Percentiles rank a stretch among this genome's conserved stretches.
phyloP scores from a whole-genome alignment of 129 eudicot species.

The Flaveria sonorensis region DNA sequence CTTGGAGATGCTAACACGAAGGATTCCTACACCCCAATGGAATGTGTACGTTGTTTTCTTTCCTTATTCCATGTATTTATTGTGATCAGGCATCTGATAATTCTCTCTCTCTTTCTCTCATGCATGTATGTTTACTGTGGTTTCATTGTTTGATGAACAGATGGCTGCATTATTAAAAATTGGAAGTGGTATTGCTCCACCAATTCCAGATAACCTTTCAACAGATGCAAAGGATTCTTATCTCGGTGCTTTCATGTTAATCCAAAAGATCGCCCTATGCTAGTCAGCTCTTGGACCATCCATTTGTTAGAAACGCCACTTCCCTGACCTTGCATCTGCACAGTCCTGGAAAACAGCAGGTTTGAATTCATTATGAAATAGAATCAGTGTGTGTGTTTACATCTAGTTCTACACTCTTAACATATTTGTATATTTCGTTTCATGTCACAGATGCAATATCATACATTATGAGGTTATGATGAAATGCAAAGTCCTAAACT shows the following conservation, averaged over 20 bases:
- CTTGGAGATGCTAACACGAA: slow-evolving; percentile 82
- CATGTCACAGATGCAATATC: slow-evolving; percentile 10
- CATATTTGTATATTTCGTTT: slow-evolving; percentile 19
- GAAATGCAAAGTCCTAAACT: slow-evolving; percentile 8
- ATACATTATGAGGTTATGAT: slow-evolving; percentile 9
- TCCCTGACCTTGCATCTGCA: slow-evolving; percentile 48
- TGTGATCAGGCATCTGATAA: slow-evolving; percentile 8
- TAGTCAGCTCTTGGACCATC: slow-evolving; percentile 75
- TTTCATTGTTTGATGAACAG: slow-evolving; percentile 39
- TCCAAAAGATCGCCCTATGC: slow-evolving; percentile 75
- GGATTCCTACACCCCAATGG: slow-evolving; percentile 69
- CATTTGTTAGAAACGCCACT: slow-evolving; percentile 68
- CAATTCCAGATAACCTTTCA: slow-evolving; percentile 66
- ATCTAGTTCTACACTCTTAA: not conserved
- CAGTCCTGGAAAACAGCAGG: slow-evolving; percentile 34
- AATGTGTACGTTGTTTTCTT: slow-evolving; percentile 55
- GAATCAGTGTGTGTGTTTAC: slow-evolving; percentile 8
- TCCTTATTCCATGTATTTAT: not conserved
- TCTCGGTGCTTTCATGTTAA: slow-evolving; percentile 61
- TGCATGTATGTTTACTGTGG: not conserved
- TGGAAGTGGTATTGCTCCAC: slow-evolving; percentile 70
- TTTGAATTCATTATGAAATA: slow-evolving; percentile 12
- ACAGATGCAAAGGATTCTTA: slow-evolving; percentile 70
- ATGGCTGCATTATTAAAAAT: slow-evolving; percentile 75
- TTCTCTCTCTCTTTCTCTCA: not conserved